Evolutionary conservation across 2,329 filamentous ascomycete species (phyloP), one percentile per base, ranked within the genome.

Genomic region (Biscogniauxia mediterranea): DNA sequence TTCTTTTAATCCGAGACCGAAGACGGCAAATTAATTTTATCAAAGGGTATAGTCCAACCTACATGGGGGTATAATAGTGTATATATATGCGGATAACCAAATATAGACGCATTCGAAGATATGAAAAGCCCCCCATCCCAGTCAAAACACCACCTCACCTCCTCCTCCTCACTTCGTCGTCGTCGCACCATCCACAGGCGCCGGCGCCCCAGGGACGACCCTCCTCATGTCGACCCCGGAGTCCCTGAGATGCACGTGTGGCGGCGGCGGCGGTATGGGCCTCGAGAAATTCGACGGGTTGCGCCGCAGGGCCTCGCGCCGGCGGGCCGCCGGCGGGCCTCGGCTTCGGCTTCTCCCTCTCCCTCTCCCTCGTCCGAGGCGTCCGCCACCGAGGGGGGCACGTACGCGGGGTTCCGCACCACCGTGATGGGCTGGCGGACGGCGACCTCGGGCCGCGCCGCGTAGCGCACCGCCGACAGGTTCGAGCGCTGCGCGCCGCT

Each of bases 381-480:
- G 15, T 26, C 23, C 28, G 52, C 38, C n/a, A 56, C 57, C 0
- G 54, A 51, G 5, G 64, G 66, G 51, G 57, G 3, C 28, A 32
- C 56, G 54, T 67, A 71, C 17, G 67, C 64, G 13, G 69, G 69
- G 53, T 71, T 69, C 25, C 55, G 62, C 32, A 71, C 63, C 13
- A 71, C 69, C 28, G 55, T 56, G 50, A 71, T 68, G 19, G 60
- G 58, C 56, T 71, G 69, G 7, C 68, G 66, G 9, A 72, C 65
- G 6, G 70, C 70, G 56, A 71, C 59, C 57, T 71, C 70, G 6
- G 70, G 70, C 61, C 66, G 32, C 13, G 66, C 61, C 8, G 70
- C 70, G 58, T 72, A 72, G 11, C 70, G 61, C 42, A 71, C 68
- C 2, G 70, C 70, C 4, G 70, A 69, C 1, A 71, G 46, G 11